Conservation (phyloP, 2,329 filamentous ascomycete species). For the Colletotrichum eremochloae region DNA sequence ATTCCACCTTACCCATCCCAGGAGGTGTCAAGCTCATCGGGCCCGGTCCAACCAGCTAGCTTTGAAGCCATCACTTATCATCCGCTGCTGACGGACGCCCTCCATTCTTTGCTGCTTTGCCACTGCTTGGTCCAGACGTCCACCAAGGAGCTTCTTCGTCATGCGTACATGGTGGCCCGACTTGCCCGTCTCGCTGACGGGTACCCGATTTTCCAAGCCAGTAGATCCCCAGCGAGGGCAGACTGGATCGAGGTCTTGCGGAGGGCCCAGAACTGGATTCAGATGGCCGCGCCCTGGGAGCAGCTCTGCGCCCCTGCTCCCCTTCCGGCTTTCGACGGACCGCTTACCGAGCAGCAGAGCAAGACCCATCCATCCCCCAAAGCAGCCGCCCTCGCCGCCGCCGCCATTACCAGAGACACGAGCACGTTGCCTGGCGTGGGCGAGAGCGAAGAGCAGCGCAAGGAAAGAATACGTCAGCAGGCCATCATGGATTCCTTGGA, state of each 20-base stretch:
- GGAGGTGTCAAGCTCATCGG: conserved; percentile 50
- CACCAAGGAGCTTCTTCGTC: conserved; percentile 80
- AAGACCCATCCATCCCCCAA: conserved; percentile 46
- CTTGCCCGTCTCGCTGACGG: conserved; percentile 81
- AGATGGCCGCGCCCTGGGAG: conserved; percentile 76
- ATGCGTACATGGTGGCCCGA: conserved; percentile 85
- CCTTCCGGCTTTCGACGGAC: conserved; percentile 54
- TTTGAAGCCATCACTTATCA: conserved; percentile 81
- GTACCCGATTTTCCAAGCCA: conserved; percentile 83
- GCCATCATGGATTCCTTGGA: conserved; percentile 76
- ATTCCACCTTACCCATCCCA: conserved; percentile 76
- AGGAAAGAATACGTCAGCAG: conserved; percentile 72
- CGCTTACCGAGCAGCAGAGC: conserved; percentile 43
- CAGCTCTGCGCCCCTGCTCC: conserved; percentile 74
- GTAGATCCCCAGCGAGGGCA: conserved; percentile 77
- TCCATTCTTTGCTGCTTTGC: conserved; percentile 83
- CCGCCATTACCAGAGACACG: conserved; percentile 49
- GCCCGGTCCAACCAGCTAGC: conserved; percentile 52
- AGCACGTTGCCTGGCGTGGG: conserved; percentile 49
- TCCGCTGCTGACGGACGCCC: conserved; percentile 81
- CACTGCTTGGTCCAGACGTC: conserved; percentile 87
- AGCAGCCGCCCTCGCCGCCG: conserved; percentile 50
- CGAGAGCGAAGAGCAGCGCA: conserved; percentile 66
- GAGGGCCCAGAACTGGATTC: conserved; percentile 77
- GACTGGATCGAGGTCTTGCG: conserved; percentile 86